A percentile compares a stretch with the other conserved stretches of the same genome.
These are phyloP conservation scores for Lipomyces yamanashiensis DNA, from an alignment of 805 yeast genomes.

Conservation along the genomic window DNA sequence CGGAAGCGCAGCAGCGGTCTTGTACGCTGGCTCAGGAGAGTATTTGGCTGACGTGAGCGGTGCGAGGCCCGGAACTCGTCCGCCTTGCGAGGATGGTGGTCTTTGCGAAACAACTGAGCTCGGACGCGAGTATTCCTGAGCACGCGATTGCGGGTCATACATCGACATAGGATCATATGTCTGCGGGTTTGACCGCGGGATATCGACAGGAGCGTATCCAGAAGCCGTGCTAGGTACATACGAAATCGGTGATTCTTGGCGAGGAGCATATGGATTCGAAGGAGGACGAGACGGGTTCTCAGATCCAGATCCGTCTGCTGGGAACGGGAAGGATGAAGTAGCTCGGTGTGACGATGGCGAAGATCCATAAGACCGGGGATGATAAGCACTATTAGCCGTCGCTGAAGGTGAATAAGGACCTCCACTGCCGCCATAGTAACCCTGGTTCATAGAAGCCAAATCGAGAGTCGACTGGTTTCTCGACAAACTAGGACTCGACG, in stretches of 20 bases:
- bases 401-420: slow-evolving; percentile 9
- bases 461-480: slow-evolving; percentile 29
- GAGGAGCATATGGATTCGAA: slow-evolving; percentile 19
- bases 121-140: slow-evolving; percentile 12
- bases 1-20: neutral
- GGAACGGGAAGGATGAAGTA: neutral
- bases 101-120: slow-evolving; percentile 10
- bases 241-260: slow-evolving; percentile 20
- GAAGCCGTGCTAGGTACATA: slow-evolving; percentile 13
- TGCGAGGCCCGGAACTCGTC: slow-evolving; percentile 1
- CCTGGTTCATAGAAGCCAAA: slow-evolving; percentile 2
- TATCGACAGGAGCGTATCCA: slow-evolving; percentile 15
- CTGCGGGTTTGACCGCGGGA: slow-evolving; percentile 8
- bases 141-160: slow-evolving; percentile 7
- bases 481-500: slow-evolving; percentile 39
- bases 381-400: slow-evolving; percentile 4
- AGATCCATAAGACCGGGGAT: slow-evolving; percentile 17
- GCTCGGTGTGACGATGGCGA: slow-evolving; percentile 18
- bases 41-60: slow-evolving; percentile 2
- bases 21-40: neutral
- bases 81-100: slow-evolving; percentile 15
- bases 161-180: slow-evolving; percentile 14
- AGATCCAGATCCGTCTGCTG: neutral
- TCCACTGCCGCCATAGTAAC: neutral
- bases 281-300: slow-evolving; percentile 1